Conservation (phyloP, 805 yeast genomes). For the Brettanomyces anomalus region DNA sequence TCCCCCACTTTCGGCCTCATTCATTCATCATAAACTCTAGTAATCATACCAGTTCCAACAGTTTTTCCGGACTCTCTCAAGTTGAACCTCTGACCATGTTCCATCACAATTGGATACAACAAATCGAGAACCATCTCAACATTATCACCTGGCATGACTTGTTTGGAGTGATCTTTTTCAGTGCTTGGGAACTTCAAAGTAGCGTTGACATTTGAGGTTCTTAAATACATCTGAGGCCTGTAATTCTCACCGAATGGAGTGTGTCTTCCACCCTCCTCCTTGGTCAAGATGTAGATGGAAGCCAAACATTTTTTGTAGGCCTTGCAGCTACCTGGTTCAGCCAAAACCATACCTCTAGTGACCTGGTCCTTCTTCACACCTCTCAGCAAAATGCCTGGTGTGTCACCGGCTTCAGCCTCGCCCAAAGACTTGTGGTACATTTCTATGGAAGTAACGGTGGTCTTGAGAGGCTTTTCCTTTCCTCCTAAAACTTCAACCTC, state of each 20-base stretch:
- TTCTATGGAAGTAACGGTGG: conserved; percentile 97
- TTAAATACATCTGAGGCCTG: conserved; percentile 95
- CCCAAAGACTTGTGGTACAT: conserved; percentile 99
- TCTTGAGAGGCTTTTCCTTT: conserved; percentile 78
- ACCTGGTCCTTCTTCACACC: conserved; percentile 98
- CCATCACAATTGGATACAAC: conserved; percentile 86
- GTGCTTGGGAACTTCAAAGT: conserved; percentile 80
- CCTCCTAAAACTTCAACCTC: conserved; percentile 95
- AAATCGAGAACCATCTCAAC: conserved; percentile 90
- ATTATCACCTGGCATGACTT: conserved; percentile 97
- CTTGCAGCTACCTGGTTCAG: conserved; percentile 86
- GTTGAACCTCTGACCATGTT: conserved; percentile 97
- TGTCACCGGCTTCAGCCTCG: conserved; percentile 98
- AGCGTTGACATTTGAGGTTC: conserved; percentile 94
- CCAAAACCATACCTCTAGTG: conserved; percentile 94
- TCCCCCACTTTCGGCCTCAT: background rate
- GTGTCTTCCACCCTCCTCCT: conserved; percentile 99
- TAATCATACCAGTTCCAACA: conserved; percentile 96
- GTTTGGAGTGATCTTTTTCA: conserved; percentile 73
- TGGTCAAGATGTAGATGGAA: conserved; percentile 83
- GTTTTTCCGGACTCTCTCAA: conserved; percentile 99
- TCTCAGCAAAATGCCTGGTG: conserved; percentile 94
- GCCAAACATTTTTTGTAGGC: conserved; percentile 93
- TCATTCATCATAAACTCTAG: conserved; percentile 39
- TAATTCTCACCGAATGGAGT: conserved; percentile 94